Conservation (phyloP, 2,329 filamentous ascomycete genomes). For the Hirsutella rhossiliensis region DNA sequence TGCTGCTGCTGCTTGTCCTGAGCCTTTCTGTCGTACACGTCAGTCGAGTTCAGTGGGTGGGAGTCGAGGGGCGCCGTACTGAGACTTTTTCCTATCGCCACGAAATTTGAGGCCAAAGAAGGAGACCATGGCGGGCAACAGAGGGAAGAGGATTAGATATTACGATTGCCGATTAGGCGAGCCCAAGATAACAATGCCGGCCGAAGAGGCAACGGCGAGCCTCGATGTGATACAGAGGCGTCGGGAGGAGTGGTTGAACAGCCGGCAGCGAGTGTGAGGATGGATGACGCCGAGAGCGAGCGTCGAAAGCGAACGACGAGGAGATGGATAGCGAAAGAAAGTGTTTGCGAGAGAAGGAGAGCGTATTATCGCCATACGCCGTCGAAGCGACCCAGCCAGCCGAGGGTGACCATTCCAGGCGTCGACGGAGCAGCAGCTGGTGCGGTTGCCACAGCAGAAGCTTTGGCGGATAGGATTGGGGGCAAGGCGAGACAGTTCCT, state of each 20-base stretch:
- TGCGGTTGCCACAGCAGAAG: neutral
- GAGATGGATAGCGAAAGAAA: neutral
- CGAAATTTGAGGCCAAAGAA: constrained; percentile 47
- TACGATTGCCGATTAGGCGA: neutral
- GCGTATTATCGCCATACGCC: neutral
- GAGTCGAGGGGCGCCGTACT: constrained; percentile 18
- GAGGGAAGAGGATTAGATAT: neutral
- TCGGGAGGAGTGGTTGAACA: too few species aligned
- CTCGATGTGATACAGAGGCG: too few species aligned
- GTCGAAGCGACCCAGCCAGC: neutral
- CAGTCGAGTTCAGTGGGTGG: neutral
- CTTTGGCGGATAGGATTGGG: neutral
- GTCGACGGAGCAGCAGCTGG: neutral
- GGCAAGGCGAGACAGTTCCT: neutral
- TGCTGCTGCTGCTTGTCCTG: constrained; percentile 7
- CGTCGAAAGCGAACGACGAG: too few species aligned
- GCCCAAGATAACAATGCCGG: neutral
- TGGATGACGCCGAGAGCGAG: too few species aligned
- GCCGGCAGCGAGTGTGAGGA: too few species aligned
- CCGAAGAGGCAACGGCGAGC: too few species aligned
- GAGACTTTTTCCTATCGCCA: constrained; percentile 43
- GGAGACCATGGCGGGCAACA: constrained; percentile 34
- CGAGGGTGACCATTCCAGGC: neutral
- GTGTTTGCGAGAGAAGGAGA: neutral
- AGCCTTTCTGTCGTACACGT: constrained; percentile 8